Percentiles rank a stretch among this genome's conserved stretches.
phyloP scores from a whole-genome alignment of 352 stramenopile species.

The Blastocystis hominis region DNA sequence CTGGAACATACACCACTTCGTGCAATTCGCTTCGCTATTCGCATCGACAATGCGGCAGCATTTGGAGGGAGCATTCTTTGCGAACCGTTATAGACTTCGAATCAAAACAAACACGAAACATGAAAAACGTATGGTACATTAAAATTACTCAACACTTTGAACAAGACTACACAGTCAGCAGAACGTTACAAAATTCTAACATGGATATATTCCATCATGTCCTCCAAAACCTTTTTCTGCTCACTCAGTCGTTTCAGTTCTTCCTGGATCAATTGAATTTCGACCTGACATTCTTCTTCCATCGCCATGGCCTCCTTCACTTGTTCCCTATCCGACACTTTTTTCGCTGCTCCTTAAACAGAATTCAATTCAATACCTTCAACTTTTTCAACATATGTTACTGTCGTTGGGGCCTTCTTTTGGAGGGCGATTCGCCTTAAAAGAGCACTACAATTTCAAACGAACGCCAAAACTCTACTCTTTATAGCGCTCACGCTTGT shows the following conservation, averaged over 20 bases:
- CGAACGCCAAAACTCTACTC: background rate
- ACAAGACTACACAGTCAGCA: background rate
- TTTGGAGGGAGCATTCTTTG: background rate
- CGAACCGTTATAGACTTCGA: background rate
- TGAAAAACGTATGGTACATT: background rate
- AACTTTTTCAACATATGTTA: background rate
- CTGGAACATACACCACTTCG: constrained; percentile 72
- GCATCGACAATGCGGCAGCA: constrained; percentile 59
- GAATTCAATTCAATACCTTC: background rate
- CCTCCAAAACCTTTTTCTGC: background rate
- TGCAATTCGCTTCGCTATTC: constrained; percentile 74
- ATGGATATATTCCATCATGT: background rate
- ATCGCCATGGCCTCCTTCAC: background rate
- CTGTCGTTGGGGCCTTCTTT: background rate
- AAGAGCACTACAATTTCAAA: background rate
- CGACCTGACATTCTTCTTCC: background rate
- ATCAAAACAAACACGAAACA: background rate
- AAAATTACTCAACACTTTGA: background rate
- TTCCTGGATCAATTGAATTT: background rate
- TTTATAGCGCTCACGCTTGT: background rate
- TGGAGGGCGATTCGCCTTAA: background rate
- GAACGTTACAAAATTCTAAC: background rate
- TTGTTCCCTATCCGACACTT: background rate
- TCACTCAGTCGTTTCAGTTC: background rate
- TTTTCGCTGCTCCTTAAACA: background rate